Conservation (phyloP, 768 basidiomycete genomes). For the Sistotremastrum niveocremeum region DNA sequence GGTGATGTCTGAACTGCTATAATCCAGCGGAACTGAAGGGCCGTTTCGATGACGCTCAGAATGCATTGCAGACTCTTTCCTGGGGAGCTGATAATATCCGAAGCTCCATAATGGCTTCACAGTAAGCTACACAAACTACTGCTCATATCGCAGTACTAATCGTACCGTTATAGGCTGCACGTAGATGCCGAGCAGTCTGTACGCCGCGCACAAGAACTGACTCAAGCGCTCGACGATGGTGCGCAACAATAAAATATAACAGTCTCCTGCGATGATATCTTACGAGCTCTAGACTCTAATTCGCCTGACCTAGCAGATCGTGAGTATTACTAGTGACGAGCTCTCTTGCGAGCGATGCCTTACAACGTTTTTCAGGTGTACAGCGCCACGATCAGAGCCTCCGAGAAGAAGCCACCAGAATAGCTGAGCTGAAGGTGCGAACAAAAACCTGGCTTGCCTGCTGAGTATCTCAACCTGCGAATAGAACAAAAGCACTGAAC, state of each 20-base stretch:
- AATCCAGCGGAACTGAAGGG: conserved; percentile 41
- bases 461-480: conserved; percentile 10
- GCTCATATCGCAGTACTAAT: background rate
- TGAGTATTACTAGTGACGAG: no score
- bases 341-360: no score
- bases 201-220: conserved; percentile 40
- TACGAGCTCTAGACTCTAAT: no score
- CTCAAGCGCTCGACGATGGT: no score
- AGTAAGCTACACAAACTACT: conserved; percentile 22
- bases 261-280: no score
- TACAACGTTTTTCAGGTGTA: no score
- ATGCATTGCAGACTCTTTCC: conserved; percentile 36
- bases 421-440: conserved; percentile 28
- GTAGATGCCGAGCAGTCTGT: conserved; percentile 46
- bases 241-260: no score
- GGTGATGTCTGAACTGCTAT: background rate
- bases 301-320: no score
- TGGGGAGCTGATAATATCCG: conserved; percentile 50
- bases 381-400: conserved; percentile 36
- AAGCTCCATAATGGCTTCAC: conserved; percentile 28
- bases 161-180: conserved; percentile 28
- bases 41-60: conserved; percentile 42
- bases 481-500: conserved; percentile 62
- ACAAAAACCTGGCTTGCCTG: background rate
- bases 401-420: conserved; percentile 44